These are phyloP conservation scores for Pseudoturritis turrita DNA, from an alignment of 345 rosid genomes.

Conservation along the genomic window DNA sequence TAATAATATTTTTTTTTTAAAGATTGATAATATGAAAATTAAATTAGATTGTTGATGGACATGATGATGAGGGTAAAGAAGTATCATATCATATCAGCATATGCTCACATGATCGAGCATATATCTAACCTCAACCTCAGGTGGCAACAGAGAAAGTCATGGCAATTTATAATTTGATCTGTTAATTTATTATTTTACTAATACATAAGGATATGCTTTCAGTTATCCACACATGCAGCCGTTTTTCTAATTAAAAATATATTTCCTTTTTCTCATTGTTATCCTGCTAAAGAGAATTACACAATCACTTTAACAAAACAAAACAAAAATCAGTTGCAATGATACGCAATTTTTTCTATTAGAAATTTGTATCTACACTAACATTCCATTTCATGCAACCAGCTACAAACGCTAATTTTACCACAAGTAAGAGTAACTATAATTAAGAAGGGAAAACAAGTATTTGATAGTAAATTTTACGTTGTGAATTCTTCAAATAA, in stretches of 20 bases:
- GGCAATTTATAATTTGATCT: not conserved
- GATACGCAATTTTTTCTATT: not conserved
- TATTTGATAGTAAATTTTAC: too few species aligned
- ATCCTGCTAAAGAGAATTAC: not conserved
- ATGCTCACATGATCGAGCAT: conserved; percentile 18
- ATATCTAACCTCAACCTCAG: conserved; percentile 22
- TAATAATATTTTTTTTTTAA: not conserved
- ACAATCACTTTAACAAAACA: too few species aligned
- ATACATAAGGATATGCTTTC: not conserved
- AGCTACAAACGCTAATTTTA: not conserved
- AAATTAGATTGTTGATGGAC: not conserved
- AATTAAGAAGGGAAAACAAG: too few species aligned
- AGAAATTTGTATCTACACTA: not conserved
- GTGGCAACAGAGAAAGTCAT: conserved; percentile 16
- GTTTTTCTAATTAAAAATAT: not conserved
- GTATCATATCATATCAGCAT: conserved; percentile 10
- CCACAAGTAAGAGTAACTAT: not conserved
- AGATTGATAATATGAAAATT: not conserved
- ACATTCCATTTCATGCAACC: not conserved
- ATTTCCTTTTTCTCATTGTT: not conserved
- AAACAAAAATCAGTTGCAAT: not conserved
- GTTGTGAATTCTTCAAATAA: not conserved
- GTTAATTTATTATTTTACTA: not conserved
- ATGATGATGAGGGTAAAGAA: not conserved
- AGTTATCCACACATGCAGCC: conserved; percentile 11